Evolutionary conservation across 768 basidiomycete species (phyloP), one percentile per base, ranked within the genome.

Genomic region (Lyophyllum semitale): DNA sequence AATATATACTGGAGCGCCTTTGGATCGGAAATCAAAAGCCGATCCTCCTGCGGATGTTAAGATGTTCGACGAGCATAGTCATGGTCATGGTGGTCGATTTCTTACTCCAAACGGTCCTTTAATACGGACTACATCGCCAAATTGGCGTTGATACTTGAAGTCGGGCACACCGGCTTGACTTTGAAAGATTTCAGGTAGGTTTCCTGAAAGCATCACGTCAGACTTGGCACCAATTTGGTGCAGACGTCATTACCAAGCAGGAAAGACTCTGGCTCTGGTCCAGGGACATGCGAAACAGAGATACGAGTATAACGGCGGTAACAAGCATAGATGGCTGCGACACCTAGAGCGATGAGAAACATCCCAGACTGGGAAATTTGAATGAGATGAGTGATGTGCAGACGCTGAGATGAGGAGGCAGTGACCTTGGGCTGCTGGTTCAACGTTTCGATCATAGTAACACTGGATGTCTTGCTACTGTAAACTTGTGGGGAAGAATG

Each of bases 1-100:
- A 78, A 76, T 25, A 84, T 79, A 59, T 84, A 78, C 58, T 83
- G 80, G n/a, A 85, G 68, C 4, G 83, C 81, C 64, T 83, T 83
- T 1, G 81, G 82, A 54, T 85, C 84, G 26, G 81, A 77, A 51
- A 83, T 73, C 45, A 81, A 66, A 30, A 85, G 67, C 18, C 79
- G 76, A 61, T 83, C 79, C 58, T 81, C 77, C 83, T 84, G 61
- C 46, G 49, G 42, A 40, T 53, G 20, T 23, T 13, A 23, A 23
- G 23, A 23, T 11, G 8, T 23, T 20, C 41, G 41, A 42, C n/a
- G 22, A 38, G 41, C 18, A 22, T n/a, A 8, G 20, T 6, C 23
- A 11, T 42, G 22, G 41, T 23, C 11, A 42, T 22, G 13, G n/a
- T 8, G 41, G 20, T 5, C 20, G 20, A 5, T 15, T 41, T 55